Conservation (phyloP, 805 yeast genomes). For the Pichia cephalocereana region DNA sequence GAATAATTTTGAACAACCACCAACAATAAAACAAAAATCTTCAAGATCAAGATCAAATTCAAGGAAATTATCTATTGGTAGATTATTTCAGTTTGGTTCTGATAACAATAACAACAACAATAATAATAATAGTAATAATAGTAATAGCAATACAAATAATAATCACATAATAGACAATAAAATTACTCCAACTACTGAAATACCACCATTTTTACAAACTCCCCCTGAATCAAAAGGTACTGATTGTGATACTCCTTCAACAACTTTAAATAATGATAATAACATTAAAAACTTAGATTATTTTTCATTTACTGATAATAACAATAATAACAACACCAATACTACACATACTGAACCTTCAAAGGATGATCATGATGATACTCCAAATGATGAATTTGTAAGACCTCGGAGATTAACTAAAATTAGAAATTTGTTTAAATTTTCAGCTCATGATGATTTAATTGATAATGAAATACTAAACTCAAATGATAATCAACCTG, state of each 20-base stretch:
- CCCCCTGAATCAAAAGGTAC: conserved; percentile 14
- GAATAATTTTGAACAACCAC: conserved; percentile 6
- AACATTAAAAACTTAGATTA: neutral
- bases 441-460: conserved; percentile 9
- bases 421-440: conserved; percentile 22
- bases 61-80: conserved; percentile 26
- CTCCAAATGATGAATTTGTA: neutral
- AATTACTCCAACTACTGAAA: conserved; percentile 11
- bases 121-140: conserved; percentile 6
- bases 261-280: neutral
- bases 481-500: neutral
- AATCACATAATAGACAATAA: neutral
- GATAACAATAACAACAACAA: conserved; percentile 8
- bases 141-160: conserved; percentile 6
- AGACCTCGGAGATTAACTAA: conserved; percentile 19
- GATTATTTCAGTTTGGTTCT: conserved; percentile 30
- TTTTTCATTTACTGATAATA: neutral
- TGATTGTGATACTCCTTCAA: neutral
- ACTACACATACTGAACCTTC: neutral
- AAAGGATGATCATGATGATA: neutral
- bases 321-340: neutral
- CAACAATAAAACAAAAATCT: conserved; percentile 16
- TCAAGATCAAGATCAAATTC: conserved; percentile 33
- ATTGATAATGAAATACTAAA: neutral
- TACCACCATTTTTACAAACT: conserved; percentile 13